These are phyloP conservation scores for Triticum urartu DNA, from an alignment of 176 grass and related monocot species.

Conservation along the genomic window DNA sequence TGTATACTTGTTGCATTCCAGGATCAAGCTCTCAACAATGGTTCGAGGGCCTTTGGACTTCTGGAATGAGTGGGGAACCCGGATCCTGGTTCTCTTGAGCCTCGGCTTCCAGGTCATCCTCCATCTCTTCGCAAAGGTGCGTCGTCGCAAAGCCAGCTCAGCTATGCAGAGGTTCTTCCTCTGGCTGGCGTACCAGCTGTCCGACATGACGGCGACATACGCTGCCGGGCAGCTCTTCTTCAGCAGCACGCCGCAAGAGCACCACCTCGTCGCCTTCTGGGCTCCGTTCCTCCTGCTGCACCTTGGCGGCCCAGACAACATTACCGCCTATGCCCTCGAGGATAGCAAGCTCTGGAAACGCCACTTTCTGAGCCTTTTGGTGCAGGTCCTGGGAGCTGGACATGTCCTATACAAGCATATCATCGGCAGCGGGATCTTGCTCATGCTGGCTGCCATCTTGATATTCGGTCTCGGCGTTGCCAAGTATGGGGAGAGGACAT, in stretches of 20 bases:
- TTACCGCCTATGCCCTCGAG: constrained; percentile 37
- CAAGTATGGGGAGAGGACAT: too few relatives aligned
- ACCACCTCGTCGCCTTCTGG: constrained; percentile 16
- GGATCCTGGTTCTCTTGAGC: not conserved
- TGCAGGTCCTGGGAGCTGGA: not conserved
- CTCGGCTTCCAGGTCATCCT: not conserved
- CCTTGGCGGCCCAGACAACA: constrained; percentile 41
- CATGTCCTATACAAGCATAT: not conserved
- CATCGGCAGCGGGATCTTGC: not conserved
- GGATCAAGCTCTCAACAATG: not conserved
- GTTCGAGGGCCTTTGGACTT: not conserved
- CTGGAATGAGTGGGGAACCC: not conserved
- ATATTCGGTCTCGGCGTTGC: not conserved
- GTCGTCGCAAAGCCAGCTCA: not conserved
- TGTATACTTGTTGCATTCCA: not conserved
- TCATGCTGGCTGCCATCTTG: not conserved
- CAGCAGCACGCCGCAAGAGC: not conserved
- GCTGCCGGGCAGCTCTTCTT: constrained; percentile 23
- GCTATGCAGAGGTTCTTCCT: not conserved
- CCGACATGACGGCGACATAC: constrained; percentile 29
- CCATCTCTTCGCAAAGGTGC: not conserved
- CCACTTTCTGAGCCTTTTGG: not conserved
- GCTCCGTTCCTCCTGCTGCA: constrained; percentile 41
- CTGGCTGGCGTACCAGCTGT: constrained; percentile 35
- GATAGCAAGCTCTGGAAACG: constrained; percentile 26